Evolutionary conservation across 495 filamentous ascomycete species (phyloP), one percentile per base, ranked within the genome.

Genomic region (Pseudomonodictys pantanalensis): DNA sequence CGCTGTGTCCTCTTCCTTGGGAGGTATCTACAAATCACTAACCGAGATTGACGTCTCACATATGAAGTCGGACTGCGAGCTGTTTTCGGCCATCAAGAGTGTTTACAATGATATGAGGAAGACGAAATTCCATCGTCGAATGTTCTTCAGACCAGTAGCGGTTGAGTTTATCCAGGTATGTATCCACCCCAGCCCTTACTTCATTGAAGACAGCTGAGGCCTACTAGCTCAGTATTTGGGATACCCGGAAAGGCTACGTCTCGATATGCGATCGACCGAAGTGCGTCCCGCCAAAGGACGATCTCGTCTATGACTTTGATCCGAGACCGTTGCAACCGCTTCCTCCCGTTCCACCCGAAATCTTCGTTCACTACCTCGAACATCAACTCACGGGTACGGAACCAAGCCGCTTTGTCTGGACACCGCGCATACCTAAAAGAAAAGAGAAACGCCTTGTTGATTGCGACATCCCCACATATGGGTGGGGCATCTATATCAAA

Each of bases 301-400:
- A 22, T 25, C 12, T 22, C 2, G 43, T 17, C 43, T 46, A 46
- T 25, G 43, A 46, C 17, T 46, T 46, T 22, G 2, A 22, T 3
- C 43, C 43, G 3, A 12, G 43, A 22, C 43, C 43, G 15, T 22
- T 46, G 11, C 11, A 22, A 11, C 43, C 43, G 15, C 43, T 46
- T 3, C 43, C 43, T 1, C 43, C 43, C 3, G 24, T 46, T 12
- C 43, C 43, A 3, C n/a, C 43, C 24, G 43, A 46, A 46, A 25
- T 46, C 43, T 46, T 46, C 22, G 12, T 46, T 20, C 43, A 46
- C 22, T 46, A 46, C 9, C 12, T 46, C n/a, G 15, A 46, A 46
- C 12, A 46, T 3, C 17, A 25, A 3, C 11, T 22, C 24, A 25
- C 11, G 43, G 15, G 12, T 3, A 18, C 12, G 1, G 24, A 23